A percentile compares a stretch with the other conserved stretches of the same genome.
Evolutionary conservation across 441 rosid genomes (phyloP).

Genomic region (Omphalea diandra): DNA sequence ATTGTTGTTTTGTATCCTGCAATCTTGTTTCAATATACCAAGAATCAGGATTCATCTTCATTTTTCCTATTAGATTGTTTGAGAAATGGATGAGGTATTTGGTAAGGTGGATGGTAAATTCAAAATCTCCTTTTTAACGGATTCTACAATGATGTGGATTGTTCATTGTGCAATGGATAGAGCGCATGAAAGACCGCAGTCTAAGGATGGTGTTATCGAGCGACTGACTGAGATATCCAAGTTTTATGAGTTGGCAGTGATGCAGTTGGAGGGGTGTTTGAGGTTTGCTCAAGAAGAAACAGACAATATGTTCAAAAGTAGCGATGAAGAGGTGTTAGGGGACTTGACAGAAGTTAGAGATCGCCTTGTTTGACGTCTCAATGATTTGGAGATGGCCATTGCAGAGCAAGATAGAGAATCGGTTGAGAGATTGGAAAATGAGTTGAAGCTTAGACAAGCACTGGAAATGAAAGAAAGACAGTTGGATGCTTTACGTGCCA

Average conservation of each 20-base stretch:
- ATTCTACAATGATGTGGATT: conserved; percentile 84
- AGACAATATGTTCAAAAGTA: conserved; percentile 45
- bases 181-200: conserved; percentile 70
- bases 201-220: conserved; percentile 56
- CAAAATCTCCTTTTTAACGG: conserved; percentile 55
- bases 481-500: conserved; percentile 51
- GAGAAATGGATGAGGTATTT: conserved; percentile 52
- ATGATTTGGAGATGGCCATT: conserved; percentile 63
- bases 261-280: conserved; percentile 74
- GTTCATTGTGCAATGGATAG: conserved; percentile 73
- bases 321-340: conserved; percentile 52
- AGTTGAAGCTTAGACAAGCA: conserved; percentile 51
- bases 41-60: too few species aligned
- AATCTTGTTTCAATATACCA: background rate
- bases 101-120: conserved; percentile 50
- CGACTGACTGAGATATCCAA: conserved; percentile 72
- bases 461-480: conserved; percentile 57
- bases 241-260: conserved; percentile 79
- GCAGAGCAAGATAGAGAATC: conserved; percentile 71
- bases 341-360: conserved; percentile 69
- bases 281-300: conserved; percentile 69
- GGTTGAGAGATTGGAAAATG: conserved; percentile 46
- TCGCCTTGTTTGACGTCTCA: conserved; percentile 65
- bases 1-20: too few species aligned
- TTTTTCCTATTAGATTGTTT: background rate